Base-by-base conservation (phyloP, 495 filamentous ascomycete genomes). In the Neurospora sp. region DNA sequence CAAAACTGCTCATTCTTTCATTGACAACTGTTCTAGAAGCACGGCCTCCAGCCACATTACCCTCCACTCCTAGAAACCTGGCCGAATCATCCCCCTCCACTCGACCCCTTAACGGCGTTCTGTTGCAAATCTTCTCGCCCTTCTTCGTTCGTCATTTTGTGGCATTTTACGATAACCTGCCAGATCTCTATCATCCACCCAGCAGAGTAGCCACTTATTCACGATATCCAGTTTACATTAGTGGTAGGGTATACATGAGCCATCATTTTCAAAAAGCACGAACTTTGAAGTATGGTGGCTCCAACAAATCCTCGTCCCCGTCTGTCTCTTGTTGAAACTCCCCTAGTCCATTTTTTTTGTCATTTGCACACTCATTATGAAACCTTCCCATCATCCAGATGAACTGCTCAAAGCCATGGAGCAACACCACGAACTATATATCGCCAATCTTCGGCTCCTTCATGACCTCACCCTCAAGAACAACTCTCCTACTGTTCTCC, bases 341-440 rank as follows among this genome's bases (percentile, higher is more conserved):
- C 53, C 53, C 27, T 65, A 8, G 27, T 37, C 27, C 53, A 8
- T 17, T 65, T 35, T 27, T 27, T 35, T 65, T 35, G 53, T 65
- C 14, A 17, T 65, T 35, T 35, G 53, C 27, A 17, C 27, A 37
- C 27, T 65, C 53, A 65, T 65, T 70, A 70, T 31, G 38, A 70
- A n/a, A 40, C 44, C 39, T 9, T 71, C 70, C 27, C 14, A 38
- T 8, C 65, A 38, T 59, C 70, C 44, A 2, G 81, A 82, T 2
- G 83, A 84, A 27, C 72, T 84, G 6, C 70, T 82, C 68, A 77
- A 74, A 68, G 76, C 73, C 72, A 77, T 81, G 61, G 82, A 82
- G 38, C 76, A 76, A 10, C 76, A 80, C 22, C 79, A 81, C 44
- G 78, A 81, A 40, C 75, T 79, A 37, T 83, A 83, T 70, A 72